phyloP scores from a whole-genome alignment of 2,329 filamentous ascomycete genomes.

The Calonectria crousiana region DNA sequence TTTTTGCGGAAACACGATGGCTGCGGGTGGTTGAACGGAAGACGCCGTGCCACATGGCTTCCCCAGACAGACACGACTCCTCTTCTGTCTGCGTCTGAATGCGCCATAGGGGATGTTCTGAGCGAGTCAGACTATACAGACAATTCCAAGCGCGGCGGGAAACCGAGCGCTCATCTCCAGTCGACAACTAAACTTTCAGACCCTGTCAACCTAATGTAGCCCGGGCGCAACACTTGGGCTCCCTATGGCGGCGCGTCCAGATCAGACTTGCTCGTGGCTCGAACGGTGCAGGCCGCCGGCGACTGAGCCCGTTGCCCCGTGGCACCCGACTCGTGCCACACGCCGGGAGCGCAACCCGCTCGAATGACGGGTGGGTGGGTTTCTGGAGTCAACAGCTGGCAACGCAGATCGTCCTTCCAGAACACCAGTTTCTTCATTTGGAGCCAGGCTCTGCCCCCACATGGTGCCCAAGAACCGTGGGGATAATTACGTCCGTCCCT shows the following conservation, averaged over 20 bases:
- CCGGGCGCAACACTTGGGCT: constrained; percentile 29
- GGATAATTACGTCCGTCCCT: constrained; percentile 28
- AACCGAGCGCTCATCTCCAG: not conserved
- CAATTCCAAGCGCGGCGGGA: not conserved
- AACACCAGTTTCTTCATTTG: constrained; percentile 40
- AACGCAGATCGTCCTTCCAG: constrained; percentile 44
- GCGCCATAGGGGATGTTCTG: constrained; percentile 16
- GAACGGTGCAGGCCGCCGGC: constrained; percentile 27
- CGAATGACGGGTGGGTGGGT: constrained; percentile 31
- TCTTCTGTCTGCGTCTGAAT: not conserved
- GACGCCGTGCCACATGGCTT: constrained; percentile 34
- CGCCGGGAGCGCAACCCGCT: constrained; percentile 35
- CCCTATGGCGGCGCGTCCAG: constrained; percentile 24
- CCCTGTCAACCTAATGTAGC: constrained; percentile 33
- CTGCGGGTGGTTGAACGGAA: constrained; percentile 32
- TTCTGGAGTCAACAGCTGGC: constrained; percentile 33
- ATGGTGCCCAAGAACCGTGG: constrained; percentile 36
- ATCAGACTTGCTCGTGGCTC: constrained; percentile 36
- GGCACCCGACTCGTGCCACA: constrained; percentile 40
- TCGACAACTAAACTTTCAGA: constrained; percentile 20
- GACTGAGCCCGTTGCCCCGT: constrained; percentile 28
- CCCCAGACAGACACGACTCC: constrained; percentile 34
- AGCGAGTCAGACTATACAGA: constrained; percentile 27
- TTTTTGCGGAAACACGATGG: constrained; percentile 25
- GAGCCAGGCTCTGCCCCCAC: constrained; percentile 36